Evolutionary conservation across 768 basidiomycete genomes (phyloP), one percentile per base, ranked within the genome.

Genomic region (Mrakia blollopis): DNA sequence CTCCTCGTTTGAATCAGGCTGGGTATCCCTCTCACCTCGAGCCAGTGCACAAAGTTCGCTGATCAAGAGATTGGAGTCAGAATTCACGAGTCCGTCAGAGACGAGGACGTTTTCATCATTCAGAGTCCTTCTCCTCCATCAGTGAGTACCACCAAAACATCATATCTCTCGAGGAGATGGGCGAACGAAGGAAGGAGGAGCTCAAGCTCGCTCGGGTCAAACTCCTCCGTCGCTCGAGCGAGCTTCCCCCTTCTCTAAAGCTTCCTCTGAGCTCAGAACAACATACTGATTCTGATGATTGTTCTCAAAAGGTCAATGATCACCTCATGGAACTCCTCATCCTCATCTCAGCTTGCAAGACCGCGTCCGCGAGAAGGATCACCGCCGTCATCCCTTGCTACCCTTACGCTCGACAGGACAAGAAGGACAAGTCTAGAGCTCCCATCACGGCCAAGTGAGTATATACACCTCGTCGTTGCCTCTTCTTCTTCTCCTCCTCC

Each of bases 41-140:
- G 54, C 30, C 73, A 78, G 52, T 74, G 72, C 77, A 78, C 73
- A n/a, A 78, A 78, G 77, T 78, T 78, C 47, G 77, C 77, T 16
- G 77, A 78, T 60, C 77, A 78, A 57, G 96, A 98, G 86, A 93
- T 92, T 68, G 89, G 89, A 81, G 93, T 98, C 72, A 91, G 91
- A 80, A 93, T 99, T 83, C 88, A 89, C 79, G 94, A 98, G 85
- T 94, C 92, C 63, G 96, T 99, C 50, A 92, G 97, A 78, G 95
- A 98, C 85, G 92, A 94, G 84, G 97, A 98, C 83, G 96, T 98
- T 70, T 99, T 98, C 85, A 98, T 99, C 84, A 91, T 99, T 86
- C 97, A 94, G 78, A 83, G 81, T 23, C 83, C 82, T 44, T 60
- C 85, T 93, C 93, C 54, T 91, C 93, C 21, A 90, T 91, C 81